Conservation (phyloP, 73 alveolate genomes). For the Breviolum minutum region DNA sequence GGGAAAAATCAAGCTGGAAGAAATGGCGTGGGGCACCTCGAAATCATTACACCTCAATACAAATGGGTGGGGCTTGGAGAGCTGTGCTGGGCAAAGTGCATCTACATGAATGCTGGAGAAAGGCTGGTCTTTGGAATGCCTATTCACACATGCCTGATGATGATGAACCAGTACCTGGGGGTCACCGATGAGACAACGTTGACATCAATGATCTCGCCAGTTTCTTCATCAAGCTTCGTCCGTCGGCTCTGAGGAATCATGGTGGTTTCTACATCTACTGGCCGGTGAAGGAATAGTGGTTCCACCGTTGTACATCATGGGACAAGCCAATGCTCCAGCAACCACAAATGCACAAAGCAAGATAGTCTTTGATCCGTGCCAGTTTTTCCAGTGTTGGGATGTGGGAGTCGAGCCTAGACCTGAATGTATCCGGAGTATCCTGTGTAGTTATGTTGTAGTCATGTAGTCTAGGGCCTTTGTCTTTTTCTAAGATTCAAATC, state of each 20-base stretch:
- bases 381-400: too few species aligned
- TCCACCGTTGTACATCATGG: background rate
- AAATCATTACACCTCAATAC: background rate
- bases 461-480: too few species aligned
- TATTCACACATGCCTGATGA: background rate
- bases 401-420: too few species aligned
- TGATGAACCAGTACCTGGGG: background rate
- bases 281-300: background rate
- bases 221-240: background rate
- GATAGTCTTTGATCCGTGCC: too few species aligned
- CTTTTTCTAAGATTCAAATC: too few species aligned
- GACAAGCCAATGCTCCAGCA: background rate
- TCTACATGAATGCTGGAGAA: background rate
- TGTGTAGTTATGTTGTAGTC: too few species aligned
- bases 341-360: too few species aligned
- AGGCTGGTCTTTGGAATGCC: background rate
- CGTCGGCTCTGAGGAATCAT: background rate
- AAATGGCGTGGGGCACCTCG: background rate
- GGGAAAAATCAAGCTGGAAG: background rate
- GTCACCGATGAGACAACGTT: background rate
- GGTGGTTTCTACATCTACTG: background rate
- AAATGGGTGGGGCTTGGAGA: background rate
- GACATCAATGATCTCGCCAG: background rate
- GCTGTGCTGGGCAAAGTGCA: background rate
- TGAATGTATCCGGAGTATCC: too few species aligned